Evolutionary conservation across 1,284 basidiomycete genomes (phyloP), one percentile per base, ranked within the genome.

Genomic region (Coniophora puteana): DNA sequence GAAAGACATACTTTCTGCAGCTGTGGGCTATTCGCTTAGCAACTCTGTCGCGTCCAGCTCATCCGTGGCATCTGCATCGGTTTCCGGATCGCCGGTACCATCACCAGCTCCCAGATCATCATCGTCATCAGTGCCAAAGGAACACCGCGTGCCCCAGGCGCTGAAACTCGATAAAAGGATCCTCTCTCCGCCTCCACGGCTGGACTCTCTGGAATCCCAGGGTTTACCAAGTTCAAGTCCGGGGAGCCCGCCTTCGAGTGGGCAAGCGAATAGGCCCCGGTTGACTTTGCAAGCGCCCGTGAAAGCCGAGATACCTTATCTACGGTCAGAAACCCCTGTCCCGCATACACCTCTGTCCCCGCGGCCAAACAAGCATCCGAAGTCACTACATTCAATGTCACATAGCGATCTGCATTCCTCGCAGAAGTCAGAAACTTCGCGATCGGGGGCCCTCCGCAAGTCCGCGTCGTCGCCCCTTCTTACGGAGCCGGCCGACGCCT

Each of bases 1-100:
- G 44, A 84, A 76, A 55, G 78, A 76, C 0, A 57, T 89, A 16
- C 65, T 89, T 38, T 77, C 76, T 16, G 74, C 84, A 56, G 86
- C 84, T 25, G 83, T 89, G 18, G 77, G 78, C 39, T 80, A 83
- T 57, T 89, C 85, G 5, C 65, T 88, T 27, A 79, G 74, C 45
- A 73, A 69, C 36, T 72, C 80, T 4, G 63, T 68, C 0, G 63
- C 59, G 53, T 65, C 41, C 52, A 67, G 50, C 58, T 67, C 58
- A n/a, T n/a, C 66, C 53, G 51, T 59, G 5, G 56, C 51, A 4
- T 49, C 52, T 32, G 41, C 48, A 23, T 56, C 50, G 8, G 43
- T 50, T 10, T 41, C 62, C 11, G 38, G 39, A 4, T 47, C 51
- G 5, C 51, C 49, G 27, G 59, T n/a, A 57, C 65, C 4, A 59